A percentile compares a stretch with the other conserved stretches of the same genome.
Evolutionary conservation across 345 rosid genomes (phyloP).

Genomic region (Pistacia vera): DNA sequence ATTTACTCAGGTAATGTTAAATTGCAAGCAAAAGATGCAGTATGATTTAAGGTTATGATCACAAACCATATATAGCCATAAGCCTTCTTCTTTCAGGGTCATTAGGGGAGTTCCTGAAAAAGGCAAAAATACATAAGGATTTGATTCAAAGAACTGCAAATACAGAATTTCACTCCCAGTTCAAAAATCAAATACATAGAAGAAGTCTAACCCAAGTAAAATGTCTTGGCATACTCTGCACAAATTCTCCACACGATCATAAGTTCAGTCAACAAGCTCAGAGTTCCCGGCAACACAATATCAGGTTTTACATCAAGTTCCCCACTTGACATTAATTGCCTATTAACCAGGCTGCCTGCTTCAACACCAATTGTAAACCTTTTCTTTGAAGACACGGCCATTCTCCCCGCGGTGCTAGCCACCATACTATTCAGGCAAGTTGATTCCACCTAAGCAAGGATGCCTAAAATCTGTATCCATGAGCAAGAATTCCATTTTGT

Average conservation of each 20-base stretch:
- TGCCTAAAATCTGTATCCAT: constrained; percentile 14
- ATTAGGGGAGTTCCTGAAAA: constrained; percentile 68
- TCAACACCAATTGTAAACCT: constrained; percentile 71
- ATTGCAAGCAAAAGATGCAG: background rate
- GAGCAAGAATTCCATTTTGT: constrained; percentile 33
- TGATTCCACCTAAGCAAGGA: constrained; percentile 21
- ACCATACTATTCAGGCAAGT: constrained; percentile 37
- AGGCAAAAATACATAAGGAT: constrained; percentile 15
- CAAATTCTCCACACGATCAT: constrained; percentile 79
- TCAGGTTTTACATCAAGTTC: constrained; percentile 62
- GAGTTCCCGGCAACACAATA: constrained; percentile 48
- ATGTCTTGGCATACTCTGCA: constrained; percentile 84
- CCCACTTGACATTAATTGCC: constrained; percentile 41
- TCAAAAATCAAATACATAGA: constrained; percentile 1
- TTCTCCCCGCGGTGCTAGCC: constrained; percentile 60
- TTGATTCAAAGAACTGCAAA: background rate
- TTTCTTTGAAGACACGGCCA: constrained; percentile 70
- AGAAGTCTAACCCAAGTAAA: constrained; percentile 63
- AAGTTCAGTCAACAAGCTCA: constrained; percentile 65
- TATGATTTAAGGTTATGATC: background rate
- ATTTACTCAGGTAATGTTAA: background rate
- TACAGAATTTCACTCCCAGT: background rate
- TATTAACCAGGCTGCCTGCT: constrained; percentile 82
- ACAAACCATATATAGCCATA: constrained; percentile 77
- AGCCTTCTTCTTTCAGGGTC: constrained; percentile 72